Conservation (phyloP, 2,329 filamentous ascomycete species). For the Alternaria dauci region DNA sequence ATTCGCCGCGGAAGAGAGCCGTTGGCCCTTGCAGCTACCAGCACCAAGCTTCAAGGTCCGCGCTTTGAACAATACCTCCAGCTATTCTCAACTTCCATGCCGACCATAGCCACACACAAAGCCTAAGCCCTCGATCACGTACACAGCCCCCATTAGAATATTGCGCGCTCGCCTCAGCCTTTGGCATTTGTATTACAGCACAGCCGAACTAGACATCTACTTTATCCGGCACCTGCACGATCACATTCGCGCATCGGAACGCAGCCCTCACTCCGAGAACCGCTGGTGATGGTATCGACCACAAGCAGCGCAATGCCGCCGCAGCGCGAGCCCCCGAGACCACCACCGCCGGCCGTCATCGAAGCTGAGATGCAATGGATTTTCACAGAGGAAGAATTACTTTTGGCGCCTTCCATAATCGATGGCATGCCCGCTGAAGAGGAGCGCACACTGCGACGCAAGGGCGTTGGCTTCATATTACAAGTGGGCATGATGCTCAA, state of each 20-base stretch:
- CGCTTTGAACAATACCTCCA: slow-evolving; percentile 10
- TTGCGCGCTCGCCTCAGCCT: not conserved
- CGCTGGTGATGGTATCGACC: slow-evolving; percentile 41
- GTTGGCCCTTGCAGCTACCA: slow-evolving; percentile 15
- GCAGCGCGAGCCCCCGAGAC: slow-evolving; percentile 45
- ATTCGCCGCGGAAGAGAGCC: slow-evolving; percentile 30
- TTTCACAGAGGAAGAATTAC: slow-evolving; percentile 83
- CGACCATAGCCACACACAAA: not conserved
- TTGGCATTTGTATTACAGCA: not conserved
- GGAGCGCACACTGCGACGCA: slow-evolving; percentile 82
- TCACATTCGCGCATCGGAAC: not conserved
- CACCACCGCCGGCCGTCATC: slow-evolving; percentile 58
- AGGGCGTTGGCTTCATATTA: slow-evolving; percentile 95
- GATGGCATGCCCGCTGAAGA: slow-evolving; percentile 80
- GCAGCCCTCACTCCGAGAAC: slow-evolving; percentile 4
- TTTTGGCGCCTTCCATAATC: slow-evolving; percentile 81
- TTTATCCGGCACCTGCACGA: not conserved
- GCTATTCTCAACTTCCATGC: not conserved
- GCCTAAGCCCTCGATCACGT: not conserved
- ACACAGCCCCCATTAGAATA: not conserved
- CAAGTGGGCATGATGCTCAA: slow-evolving; percentile 93
- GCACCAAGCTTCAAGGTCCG: slow-evolving; percentile 16
- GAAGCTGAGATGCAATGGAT: slow-evolving; percentile 80
- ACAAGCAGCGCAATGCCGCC: slow-evolving; percentile 27
- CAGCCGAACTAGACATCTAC: not conserved